phyloP scores from a whole-genome alignment of 768 basidiomycete species.

The Kwoniella botswanensis region DNA sequence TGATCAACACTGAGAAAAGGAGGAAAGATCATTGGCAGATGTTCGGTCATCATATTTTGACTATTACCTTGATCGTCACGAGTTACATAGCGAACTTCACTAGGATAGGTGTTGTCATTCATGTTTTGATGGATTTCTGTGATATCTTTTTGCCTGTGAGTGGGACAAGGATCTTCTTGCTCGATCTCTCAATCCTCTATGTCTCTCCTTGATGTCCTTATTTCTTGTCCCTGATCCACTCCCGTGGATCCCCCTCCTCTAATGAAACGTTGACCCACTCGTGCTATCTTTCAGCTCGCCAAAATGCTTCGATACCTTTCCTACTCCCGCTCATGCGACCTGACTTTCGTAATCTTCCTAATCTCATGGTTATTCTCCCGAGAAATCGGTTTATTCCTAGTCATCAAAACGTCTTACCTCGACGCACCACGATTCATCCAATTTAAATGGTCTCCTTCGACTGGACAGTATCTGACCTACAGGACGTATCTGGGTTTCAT shows the following conservation, averaged over 20 bases:
- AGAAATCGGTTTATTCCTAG: slow-evolving; percentile 76
- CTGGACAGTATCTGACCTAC: slow-evolving; percentile 66
- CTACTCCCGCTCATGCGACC: slow-evolving; percentile 70
- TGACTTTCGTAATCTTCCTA: slow-evolving; percentile 78
- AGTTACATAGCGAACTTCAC: slow-evolving; percentile 86
- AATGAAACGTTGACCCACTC: not conserved
- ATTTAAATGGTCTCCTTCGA: slow-evolving; percentile 67
- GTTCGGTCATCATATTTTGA: slow-evolving; percentile 94
- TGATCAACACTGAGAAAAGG: slow-evolving; percentile 88
- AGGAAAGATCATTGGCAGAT: slow-evolving; percentile 94
- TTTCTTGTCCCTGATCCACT: not conserved
- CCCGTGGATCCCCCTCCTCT: not conserved
- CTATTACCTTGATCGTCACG: slow-evolving; percentile 72
- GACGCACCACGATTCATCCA: slow-evolving; percentile 65
- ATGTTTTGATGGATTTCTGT: slow-evolving; percentile 91
- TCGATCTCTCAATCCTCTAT: not conserved
- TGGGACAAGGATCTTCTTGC: slow-evolving; percentile 29
- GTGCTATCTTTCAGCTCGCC: slow-evolving; percentile 66
- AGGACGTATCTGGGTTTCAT: slow-evolving; percentile 63
- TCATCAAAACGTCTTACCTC: slow-evolving; percentile 68
- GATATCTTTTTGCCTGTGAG: slow-evolving; percentile 90
- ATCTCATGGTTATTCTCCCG: slow-evolving; percentile 89
- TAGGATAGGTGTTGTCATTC: slow-evolving; percentile 84
- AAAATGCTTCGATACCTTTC: slow-evolving; percentile 93
- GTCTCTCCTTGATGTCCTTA: not conserved